phyloP scores from a whole-genome alignment of 176 grass and related monocot genomes.

The Eremochloa ophiuroides region DNA sequence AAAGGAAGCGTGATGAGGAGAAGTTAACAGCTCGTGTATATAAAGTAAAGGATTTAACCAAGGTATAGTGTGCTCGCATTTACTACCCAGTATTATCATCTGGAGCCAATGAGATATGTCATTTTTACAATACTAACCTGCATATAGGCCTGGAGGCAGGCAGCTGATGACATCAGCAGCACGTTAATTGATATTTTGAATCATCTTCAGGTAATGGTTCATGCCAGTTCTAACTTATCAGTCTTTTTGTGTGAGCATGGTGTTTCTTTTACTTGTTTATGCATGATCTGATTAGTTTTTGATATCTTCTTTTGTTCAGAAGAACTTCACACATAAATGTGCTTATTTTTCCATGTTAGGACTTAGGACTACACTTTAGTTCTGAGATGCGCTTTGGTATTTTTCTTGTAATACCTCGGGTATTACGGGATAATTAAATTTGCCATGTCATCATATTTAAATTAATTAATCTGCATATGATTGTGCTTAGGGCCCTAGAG shows the following conservation, averaged over 20 bases:
- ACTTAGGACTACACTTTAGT: background rate
- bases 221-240: no score
- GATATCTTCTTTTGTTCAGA: background rate
- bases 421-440: no score
- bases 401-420: no score
- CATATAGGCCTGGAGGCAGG: background rate
- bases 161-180: background rate
- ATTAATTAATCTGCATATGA: no score
- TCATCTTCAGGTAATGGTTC: constrained; percentile 1
- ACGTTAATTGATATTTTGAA: background rate
- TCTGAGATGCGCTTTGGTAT: background rate
- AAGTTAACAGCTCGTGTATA: background rate
- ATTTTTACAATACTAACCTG: background rate
- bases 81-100: background rate
- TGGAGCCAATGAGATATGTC: background rate
- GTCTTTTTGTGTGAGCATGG: background rate
- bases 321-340: background rate
- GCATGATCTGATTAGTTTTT: background rate
- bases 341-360: background rate
- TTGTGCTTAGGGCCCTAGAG: no score
- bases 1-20: background rate
- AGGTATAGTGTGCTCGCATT: background rate
- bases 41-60: background rate
- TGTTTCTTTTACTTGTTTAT: background rate
- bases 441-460: no score